Evolutionary conservation across 345 rosid species (phyloP).

Genomic region (Linum tenue): DNA sequence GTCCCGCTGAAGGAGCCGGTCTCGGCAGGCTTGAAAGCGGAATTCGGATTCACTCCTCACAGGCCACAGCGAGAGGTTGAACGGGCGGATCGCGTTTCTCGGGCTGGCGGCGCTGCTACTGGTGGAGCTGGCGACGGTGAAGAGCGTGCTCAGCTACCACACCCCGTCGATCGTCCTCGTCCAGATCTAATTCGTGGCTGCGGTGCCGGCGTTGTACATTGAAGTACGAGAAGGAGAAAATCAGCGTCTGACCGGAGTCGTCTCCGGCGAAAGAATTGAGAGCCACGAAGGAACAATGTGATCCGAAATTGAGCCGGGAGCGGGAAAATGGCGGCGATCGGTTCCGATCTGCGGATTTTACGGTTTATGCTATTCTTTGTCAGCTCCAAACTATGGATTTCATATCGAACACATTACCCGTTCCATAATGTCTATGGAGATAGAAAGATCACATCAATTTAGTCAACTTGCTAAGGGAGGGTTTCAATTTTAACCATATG

Average conservation of each 20-base stretch:
- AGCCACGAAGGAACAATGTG: no score
- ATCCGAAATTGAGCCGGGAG: no score
- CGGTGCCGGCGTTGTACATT: slow-evolving; percentile 53
- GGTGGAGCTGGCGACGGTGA: slow-evolving; percentile 88
- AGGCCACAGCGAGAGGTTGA: slow-evolving; percentile 58
- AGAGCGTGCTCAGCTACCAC: slow-evolving; percentile 67
- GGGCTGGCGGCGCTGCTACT: slow-evolving; percentile 67
- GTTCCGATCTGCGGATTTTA: no score
- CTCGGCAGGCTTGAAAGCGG: slow-evolving; percentile 64
- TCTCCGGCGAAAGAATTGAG: not conserved
- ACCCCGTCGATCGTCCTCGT: slow-evolving; percentile 58
- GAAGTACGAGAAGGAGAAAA: slow-evolving; percentile 68
- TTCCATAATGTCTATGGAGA: no score
- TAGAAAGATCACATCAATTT: no score
- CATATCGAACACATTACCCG: no score
- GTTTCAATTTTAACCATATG: no score
- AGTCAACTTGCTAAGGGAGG: no score
- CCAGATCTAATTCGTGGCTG: slow-evolving; percentile 68
- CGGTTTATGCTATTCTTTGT: no score
- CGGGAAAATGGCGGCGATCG: no score
- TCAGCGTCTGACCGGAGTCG: slow-evolving; percentile 62
- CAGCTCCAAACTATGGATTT: no score
- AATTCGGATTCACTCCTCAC: slow-evolving; percentile 69
- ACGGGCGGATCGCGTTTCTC: slow-evolving; percentile 62
- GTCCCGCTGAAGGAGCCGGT: slow-evolving; percentile 58